Evolutionary conservation across 768 basidiomycete species (phyloP).

Genomic region (Obba rivulosa): DNA sequence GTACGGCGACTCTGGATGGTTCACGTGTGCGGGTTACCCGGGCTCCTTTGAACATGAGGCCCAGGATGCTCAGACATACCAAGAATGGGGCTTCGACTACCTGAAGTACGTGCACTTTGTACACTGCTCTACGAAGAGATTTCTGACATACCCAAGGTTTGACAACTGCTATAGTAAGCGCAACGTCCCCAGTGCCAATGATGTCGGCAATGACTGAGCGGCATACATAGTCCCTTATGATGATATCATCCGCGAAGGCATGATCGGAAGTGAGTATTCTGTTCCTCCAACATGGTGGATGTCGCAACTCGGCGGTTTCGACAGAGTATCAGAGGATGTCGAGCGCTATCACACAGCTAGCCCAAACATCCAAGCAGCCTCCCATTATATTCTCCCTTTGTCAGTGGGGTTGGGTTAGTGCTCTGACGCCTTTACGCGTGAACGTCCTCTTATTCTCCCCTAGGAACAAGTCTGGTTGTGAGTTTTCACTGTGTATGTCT

Average conservation of each 20-base stretch:
- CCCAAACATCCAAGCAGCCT: constrained; percentile 41
- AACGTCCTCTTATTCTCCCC: background rate
- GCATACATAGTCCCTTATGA: constrained; percentile 8
- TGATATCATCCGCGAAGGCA: constrained; percentile 15
- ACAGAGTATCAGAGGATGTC: constrained; percentile 59
- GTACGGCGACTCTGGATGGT: constrained; percentile 70
- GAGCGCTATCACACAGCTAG: constrained; percentile 46
- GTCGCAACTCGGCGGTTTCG: background rate
- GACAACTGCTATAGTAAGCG: constrained; percentile 51
- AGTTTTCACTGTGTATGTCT: background rate
- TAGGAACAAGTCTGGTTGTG: constrained; percentile 9
- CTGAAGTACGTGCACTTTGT: constrained; percentile 45
- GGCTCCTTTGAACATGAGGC: constrained; percentile 61
- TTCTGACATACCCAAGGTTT: constrained; percentile 30
- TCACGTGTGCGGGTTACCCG: constrained; percentile 58
- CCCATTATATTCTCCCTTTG: constrained; percentile 59
- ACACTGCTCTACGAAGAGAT: background rate
- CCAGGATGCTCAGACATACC: constrained; percentile 54
- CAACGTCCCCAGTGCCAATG: background rate
- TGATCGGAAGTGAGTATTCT: constrained; percentile 23
- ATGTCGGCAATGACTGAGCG: constrained; percentile 10
- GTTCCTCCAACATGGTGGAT: background rate
- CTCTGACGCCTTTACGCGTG: background rate
- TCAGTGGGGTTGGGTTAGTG: constrained; percentile 60
- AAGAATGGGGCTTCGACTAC: constrained; percentile 62